phyloP scores from a whole-genome alignment of 169 alveolate genomes.

The Plasmodium adleri region DNA sequence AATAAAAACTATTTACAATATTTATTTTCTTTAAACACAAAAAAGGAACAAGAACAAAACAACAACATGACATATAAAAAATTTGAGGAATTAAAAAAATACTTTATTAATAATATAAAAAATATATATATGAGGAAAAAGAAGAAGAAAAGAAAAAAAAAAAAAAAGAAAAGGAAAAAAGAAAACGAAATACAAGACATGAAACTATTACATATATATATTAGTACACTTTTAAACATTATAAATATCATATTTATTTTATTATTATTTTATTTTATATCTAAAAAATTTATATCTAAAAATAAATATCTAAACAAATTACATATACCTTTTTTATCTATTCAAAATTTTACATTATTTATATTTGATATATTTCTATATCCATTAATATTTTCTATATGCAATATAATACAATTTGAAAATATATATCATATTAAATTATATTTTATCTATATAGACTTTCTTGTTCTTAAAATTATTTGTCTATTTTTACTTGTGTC shows the following conservation, averaged over 20 bases:
- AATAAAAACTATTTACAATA: too few species aligned
- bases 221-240: conserved; percentile 50
- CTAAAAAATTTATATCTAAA: conserved; percentile 9
- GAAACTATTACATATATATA: conserved; percentile 15
- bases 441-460: conserved; percentile 23
- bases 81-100: conserved; percentile 1
- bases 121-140: neutral
- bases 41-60: too few species aligned
- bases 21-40: too few species aligned
- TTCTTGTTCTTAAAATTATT: conserved; percentile 24
- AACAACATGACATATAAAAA: neutral
- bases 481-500: conserved; percentile 19
- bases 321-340: conserved; percentile 19
- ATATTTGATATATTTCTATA: conserved; percentile 34
- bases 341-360: conserved; percentile 16
- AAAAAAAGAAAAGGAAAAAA: neutral
- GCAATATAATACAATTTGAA: conserved; percentile 24
- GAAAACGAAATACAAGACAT: conserved; percentile 30
- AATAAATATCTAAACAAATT: conserved; percentile 1
- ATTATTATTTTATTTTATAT: conserved; percentile 17
- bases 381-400: conserved; percentile 31
- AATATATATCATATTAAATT: conserved; percentile 10
- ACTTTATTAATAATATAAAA: neutral
- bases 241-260: conserved; percentile 8
- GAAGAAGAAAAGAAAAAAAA: too few species aligned